Percentiles rank a stretch among this genome's conserved stretches.
Conservation (phyloP, 2,329 filamentous ascomycete species). For the Alternaria postmessia region DNA sequence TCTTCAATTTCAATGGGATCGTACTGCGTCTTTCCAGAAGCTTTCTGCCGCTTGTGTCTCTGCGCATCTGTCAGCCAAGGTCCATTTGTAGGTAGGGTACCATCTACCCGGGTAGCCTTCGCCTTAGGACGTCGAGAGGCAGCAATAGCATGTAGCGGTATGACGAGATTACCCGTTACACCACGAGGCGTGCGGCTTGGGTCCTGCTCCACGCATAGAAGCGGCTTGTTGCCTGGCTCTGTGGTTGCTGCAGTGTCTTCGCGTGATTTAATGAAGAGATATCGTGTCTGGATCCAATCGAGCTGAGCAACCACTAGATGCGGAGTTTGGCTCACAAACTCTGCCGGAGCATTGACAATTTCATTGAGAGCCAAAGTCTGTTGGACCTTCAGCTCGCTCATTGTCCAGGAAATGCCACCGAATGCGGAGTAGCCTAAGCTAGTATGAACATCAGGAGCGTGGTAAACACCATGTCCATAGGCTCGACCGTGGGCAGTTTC, state of each 20-base stretch:
- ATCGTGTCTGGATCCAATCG: constrained; percentile 91
- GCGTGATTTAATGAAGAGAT: constrained; percentile 70
- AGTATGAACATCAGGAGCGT: constrained; percentile 67
- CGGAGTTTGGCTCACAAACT: constrained; percentile 65
- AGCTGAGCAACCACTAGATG: constrained; percentile 77
- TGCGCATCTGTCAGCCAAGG: constrained; percentile 16
- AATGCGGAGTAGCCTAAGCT: constrained; percentile 62
- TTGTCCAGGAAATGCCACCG: constrained; percentile 64
- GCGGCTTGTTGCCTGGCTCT: constrained; percentile 29
- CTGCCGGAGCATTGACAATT: constrained; percentile 74
- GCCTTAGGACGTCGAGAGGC: constrained; percentile 52
- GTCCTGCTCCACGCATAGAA: constrained; percentile 52
- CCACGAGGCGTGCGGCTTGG: constrained; percentile 54
- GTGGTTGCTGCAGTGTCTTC: background rate
- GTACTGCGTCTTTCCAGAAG: constrained; percentile 36
- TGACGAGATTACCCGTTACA: constrained; percentile 52
- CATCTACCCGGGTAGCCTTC: constrained; percentile 22
- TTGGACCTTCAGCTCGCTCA: constrained; percentile 68
- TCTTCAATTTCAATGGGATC: constrained; percentile 51
- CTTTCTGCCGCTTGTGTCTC: constrained; percentile 41
- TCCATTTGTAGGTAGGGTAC: background rate
- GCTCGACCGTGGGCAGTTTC: constrained; percentile 70
- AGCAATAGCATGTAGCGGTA: constrained; percentile 62
- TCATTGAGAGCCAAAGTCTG: constrained; percentile 80
- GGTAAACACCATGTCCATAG: constrained; percentile 83